Percentiles rank a stretch among this genome's conserved stretches.
Evolutionary conservation across 2,329 filamentous ascomycete species (phyloP).

Genomic region (Sporothrix protearum): DNA sequence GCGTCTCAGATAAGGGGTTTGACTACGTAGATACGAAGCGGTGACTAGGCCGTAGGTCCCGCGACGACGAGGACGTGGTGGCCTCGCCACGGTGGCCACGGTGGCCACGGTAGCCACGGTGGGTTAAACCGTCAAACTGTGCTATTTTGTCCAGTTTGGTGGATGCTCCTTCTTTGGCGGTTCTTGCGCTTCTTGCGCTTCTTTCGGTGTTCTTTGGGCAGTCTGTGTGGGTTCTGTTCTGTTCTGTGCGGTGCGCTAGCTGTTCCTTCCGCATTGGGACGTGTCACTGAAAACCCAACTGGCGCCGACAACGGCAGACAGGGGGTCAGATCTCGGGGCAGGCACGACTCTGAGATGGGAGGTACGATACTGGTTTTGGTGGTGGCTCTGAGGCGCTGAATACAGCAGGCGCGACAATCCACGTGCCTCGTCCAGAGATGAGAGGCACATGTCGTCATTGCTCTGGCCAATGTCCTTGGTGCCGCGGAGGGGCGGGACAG

Average conservation of each 20-base stretch:
- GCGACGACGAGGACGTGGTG: not conserved
- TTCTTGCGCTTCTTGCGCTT: not conserved
- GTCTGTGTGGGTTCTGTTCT: too few relatives aligned
- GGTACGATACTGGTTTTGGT: not conserved
- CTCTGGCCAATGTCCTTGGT: not conserved
- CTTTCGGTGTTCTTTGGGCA: not conserved
- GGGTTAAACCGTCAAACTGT: not conserved
- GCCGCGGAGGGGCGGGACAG: not conserved
- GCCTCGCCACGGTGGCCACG: not conserved
- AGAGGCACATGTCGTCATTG: not conserved
- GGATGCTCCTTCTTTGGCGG: not conserved
- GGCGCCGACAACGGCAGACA: constrained; percentile 14
- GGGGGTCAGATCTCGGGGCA: not conserved
- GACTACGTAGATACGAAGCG: not conserved
- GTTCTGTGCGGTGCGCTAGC: not conserved
- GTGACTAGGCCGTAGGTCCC: not conserved
- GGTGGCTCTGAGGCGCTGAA: not conserved
- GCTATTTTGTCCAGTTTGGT: not conserved
- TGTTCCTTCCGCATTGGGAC: constrained; percentile 17
- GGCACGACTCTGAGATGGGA: not conserved
- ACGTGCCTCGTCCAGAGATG: constrained; percentile 1
- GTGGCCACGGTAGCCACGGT: not conserved
- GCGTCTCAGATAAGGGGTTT: not conserved
- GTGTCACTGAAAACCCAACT: not conserved
- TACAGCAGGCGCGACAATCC: not conserved